Conservation (phyloP, 257 asterid species). For the Primulina eburnea region DNA sequence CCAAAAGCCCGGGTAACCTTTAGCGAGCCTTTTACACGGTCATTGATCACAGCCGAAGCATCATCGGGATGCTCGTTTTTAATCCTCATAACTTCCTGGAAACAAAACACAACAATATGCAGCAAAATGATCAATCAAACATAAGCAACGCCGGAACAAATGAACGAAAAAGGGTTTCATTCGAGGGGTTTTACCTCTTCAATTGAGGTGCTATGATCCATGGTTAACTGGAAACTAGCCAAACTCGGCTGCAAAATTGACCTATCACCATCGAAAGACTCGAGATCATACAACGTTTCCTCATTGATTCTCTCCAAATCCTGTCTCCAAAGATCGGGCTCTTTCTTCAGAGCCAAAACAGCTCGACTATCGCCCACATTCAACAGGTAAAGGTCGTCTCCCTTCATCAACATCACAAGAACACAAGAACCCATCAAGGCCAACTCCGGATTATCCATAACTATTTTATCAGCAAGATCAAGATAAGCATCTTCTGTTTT, state of each 20-base stretch:
- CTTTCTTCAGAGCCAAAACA: constrained; percentile 66
- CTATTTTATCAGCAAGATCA: constrained; percentile 76
- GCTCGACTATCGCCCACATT: constrained; percentile 98
- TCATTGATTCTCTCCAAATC: constrained; percentile 92
- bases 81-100: constrained; percentile 77
- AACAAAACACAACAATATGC: constrained; percentile 16
- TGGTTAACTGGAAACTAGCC: constrained; percentile 69
- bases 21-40: constrained; percentile 91
- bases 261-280: constrained; percentile 55
- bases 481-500: constrained; percentile 81
- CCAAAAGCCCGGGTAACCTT: constrained; percentile 99
- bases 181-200: constrained; percentile 56
- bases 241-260: constrained; percentile 40
- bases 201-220: constrained; percentile 84
- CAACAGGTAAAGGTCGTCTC: constrained; percentile 88
- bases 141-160: not conserved
- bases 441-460: constrained; percentile 84
- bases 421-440: constrained; percentile 98
- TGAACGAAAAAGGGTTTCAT: not conserved
- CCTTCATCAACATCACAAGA: constrained; percentile 93
- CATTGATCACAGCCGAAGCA: constrained; percentile 63
- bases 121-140: constrained; percentile 20
- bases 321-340: constrained; percentile 93
- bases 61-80: constrained; percentile 78
- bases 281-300: constrained; percentile 74